phyloP scores from a whole-genome alignment of 2,329 filamentous ascomycete genomes.

The Cladophialophora chaetospira region DNA sequence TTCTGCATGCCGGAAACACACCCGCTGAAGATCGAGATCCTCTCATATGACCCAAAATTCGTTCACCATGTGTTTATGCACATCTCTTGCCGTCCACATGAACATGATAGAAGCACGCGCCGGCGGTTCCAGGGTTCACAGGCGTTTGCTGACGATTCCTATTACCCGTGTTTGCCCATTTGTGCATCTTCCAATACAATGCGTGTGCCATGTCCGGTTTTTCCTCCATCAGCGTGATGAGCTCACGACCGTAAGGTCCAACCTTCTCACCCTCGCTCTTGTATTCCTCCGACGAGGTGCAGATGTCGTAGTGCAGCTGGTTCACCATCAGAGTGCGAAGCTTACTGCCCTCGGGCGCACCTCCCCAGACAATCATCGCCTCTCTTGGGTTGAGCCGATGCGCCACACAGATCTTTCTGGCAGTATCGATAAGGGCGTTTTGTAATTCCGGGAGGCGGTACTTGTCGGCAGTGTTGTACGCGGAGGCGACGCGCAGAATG shows the following conservation, averaged over 20 bases:
- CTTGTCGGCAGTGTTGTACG: conserved; percentile 4
- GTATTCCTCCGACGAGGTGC: background rate
- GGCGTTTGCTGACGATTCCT: too few species aligned
- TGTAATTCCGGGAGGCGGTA: conserved; percentile 12
- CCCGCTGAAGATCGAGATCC: too few species aligned
- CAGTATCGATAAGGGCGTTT: conserved; percentile 8
- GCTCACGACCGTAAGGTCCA: background rate
- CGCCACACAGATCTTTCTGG: background rate
- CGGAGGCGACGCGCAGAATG: background rate
- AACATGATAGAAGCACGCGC: too few species aligned
- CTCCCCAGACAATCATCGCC: background rate
- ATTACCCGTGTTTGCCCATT: too few species aligned
- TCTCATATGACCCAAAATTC: too few species aligned
- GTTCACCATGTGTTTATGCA: too few species aligned
- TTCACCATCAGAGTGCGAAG: background rate
- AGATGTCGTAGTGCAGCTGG: background rate
- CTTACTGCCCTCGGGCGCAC: background rate
- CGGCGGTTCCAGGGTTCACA: too few species aligned
- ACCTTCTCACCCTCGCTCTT: background rate
- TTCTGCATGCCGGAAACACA: too few species aligned
- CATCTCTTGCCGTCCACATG: too few species aligned
- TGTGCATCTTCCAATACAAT: background rate
- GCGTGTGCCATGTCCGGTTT: background rate
- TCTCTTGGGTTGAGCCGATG: background rate
- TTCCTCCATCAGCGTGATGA: background rate